Evolutionary conservation across 345 rosid species (phyloP).

Genomic region (Punica granatum): DNA sequence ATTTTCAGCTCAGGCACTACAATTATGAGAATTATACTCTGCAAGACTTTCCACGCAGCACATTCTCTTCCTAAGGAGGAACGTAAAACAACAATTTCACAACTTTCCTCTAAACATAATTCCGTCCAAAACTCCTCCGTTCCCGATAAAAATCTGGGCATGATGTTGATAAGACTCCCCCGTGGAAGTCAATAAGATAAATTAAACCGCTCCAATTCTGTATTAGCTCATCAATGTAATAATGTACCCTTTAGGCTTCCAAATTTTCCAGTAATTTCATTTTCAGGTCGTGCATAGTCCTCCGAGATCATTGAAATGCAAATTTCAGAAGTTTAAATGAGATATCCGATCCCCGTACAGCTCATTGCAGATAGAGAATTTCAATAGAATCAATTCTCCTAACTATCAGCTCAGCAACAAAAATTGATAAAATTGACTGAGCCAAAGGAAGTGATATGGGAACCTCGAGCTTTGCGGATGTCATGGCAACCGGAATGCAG

Average conservation of each 20-base stretch:
- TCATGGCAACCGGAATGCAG: constrained; percentile 88
- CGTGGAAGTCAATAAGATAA: neutral
- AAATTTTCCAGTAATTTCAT: neutral
- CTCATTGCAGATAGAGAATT: neutral
- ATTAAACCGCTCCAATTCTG: neutral
- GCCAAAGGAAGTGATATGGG: neutral
- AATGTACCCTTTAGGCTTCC: neutral
- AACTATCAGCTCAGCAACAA: neutral
- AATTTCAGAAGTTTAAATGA: neutral
- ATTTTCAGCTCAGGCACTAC: no score
- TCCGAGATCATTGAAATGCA: neutral
- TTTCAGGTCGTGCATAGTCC: neutral
- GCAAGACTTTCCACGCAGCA: no score
- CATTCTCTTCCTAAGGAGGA: no score
- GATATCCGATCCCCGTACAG: neutral
- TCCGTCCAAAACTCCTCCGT: no score
- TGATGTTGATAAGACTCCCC: no score
- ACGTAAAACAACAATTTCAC: no score
- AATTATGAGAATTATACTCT: no score
- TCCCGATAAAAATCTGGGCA: no score
- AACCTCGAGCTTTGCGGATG: constrained; percentile 95
- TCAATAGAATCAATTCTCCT: neutral
- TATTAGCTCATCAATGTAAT: neutral
- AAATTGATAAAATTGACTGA: neutral
- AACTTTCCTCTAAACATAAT: no score